Evolutionary conservation across 352 stramenopile genomes (phyloP).

Genomic region (Phytopythium kandeliae): DNA sequence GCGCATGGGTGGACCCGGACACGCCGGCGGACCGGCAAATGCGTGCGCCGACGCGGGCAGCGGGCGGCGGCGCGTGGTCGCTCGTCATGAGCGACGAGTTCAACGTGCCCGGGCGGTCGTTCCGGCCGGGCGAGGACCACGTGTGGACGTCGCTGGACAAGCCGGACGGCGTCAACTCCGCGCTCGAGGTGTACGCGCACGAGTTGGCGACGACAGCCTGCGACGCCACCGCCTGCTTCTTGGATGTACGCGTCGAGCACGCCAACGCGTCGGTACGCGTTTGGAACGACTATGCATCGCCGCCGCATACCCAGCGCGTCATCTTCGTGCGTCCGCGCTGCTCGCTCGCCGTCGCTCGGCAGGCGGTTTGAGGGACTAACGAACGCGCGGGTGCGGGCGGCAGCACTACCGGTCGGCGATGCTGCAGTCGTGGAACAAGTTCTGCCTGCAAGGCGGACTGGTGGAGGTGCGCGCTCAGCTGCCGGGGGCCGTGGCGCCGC

Average conservation of each 20-base stretch:
- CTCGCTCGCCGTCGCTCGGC: no score
- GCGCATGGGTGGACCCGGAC: conserved; percentile 42
- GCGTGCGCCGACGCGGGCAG: conserved; percentile 25
- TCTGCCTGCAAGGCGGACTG: conserved; percentile 91
- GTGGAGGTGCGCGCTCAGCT: conserved; percentile 85
- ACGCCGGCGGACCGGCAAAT: conserved; percentile 22
- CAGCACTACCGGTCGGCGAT: conserved; percentile 60
- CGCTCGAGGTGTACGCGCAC: conserved; percentile 91
- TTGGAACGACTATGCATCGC: conserved; percentile 38
- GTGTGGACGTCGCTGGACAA: conserved; percentile 92
- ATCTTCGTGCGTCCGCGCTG: conserved; percentile 36
- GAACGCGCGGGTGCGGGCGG: no score
- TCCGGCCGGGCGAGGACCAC: conserved; percentile 86
- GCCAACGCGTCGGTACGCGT: conserved; percentile 20
- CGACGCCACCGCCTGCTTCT: conserved; percentile 23
- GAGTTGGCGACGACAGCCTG: conserved; percentile 53
- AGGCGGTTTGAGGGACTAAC: no score
- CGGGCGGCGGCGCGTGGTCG: conserved; percentile 52
- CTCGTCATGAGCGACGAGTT: conserved; percentile 96
- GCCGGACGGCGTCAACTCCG: conserved; percentile 87
- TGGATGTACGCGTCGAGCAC: conserved; percentile 37
- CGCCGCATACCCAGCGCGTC: conserved; percentile 28
- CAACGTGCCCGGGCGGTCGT: conserved; percentile 71
- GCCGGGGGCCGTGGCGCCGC: conserved; percentile 66
- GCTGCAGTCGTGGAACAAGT: conserved; percentile 91